Evolutionary conservation across 495 filamentous ascomycete genomes (phyloP).

Genomic region (Trichoderma parareesei): DNA sequence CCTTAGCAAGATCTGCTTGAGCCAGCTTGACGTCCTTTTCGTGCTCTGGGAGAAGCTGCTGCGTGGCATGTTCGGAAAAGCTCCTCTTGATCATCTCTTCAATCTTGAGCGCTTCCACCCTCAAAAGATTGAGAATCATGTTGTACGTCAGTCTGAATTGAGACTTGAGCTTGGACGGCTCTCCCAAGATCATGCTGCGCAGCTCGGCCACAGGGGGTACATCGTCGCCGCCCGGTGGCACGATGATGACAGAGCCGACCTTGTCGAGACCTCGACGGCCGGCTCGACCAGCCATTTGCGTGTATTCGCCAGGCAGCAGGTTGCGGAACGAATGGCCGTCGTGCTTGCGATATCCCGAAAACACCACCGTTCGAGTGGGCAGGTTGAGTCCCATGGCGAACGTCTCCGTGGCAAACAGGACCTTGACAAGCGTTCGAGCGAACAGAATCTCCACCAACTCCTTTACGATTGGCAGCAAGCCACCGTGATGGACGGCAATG

Average conservation of each 20-base stretch:
- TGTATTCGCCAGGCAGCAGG: constrained; percentile 90
- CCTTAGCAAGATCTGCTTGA: constrained; percentile 79
- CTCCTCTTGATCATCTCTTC: constrained; percentile 99
- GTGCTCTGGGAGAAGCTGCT: constrained; percentile 87
- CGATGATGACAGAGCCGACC: constrained; percentile 89
- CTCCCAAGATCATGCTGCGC: constrained; percentile 89
- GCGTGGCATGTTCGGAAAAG: constrained; percentile 98
- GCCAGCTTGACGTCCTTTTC: constrained; percentile 91
- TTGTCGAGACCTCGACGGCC: constrained; percentile 87
- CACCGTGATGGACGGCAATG: constrained; percentile 94
- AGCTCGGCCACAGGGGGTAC: constrained; percentile 77
- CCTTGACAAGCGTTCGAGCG: constrained; percentile 87
- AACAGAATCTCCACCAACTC: constrained; percentile 97
- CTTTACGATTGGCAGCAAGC: constrained; percentile 91
- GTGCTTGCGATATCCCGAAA: constrained; percentile 94
- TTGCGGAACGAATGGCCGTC: constrained; percentile 88
- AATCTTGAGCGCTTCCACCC: constrained; percentile 95
- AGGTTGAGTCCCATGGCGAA: constrained; percentile 98
- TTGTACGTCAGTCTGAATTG: constrained; percentile 98
- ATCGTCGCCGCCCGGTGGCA: constrained; percentile 71
- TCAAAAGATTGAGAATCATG: constrained; percentile 94
- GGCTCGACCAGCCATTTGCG: constrained; percentile 95
- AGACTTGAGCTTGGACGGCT: constrained; percentile 88
- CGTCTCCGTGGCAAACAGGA: constrained; percentile 94
- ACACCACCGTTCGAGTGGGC: constrained; percentile 92